Base-by-base conservation (phyloP, 2,329 filamentous ascomycete genomes). In the Exophiala mesophila region DNA sequence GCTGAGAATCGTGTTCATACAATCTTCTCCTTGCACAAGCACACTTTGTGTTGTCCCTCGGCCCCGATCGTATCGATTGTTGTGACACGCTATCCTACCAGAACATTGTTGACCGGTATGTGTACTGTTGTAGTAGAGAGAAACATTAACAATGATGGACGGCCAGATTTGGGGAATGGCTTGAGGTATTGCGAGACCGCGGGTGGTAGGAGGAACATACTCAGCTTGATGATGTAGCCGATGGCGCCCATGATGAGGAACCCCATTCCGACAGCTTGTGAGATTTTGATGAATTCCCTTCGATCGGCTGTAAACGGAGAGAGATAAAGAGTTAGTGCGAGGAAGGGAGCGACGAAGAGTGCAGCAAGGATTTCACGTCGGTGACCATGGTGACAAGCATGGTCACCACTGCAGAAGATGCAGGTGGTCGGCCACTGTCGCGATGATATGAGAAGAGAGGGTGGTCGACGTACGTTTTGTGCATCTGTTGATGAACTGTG, bases 231-330 rank as follows among this genome's bases (percentile, higher is more conserved):
- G 42, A 78, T 68, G 61, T 78, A 78, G 47, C 75, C 75, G 54
- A 77, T 78, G 36, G 72, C 70, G 52, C 73, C 72, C 75, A 78
- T 78, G 49, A 78, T 73, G 41, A 78, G 59, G 61, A 78, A 78
- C 2, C 75, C 75, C 59, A 77, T 73, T 52, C 74, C 75, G 38
- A 78, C 74, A 39, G 74, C 75, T 63, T 78, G 75, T 52, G 70
- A 73, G 59, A 78, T 78, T 61, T 77, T 77, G 56, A 78, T 68
- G 60, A 78, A 78, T 61, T 78, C 74, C 55, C 73, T 68, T 60
- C 71, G 71, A 62, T 78, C 74, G 58, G 75, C 74, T 77, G 52
- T 36, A 18, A 16, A n/a, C n/a, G n/a, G n/a, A n/a, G n/a, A n/a
- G 6, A 12, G 36, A 42, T 19, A 39, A 15, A 7, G 12, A 37